Evolutionary conservation across 805 yeast species (phyloP).

Genomic region (Candida pseudofarinosa): DNA sequence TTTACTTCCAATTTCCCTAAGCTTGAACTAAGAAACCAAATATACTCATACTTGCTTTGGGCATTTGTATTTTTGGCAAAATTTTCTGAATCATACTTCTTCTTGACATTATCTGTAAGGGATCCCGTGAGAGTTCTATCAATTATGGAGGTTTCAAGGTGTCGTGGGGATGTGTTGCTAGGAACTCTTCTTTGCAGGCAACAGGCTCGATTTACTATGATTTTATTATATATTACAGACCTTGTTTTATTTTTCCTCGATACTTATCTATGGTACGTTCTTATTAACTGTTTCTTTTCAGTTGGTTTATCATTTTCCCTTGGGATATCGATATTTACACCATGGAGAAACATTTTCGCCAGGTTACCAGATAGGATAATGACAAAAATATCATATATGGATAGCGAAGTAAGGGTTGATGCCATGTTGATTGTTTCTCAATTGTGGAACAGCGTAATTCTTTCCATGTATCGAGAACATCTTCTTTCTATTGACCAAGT

Average conservation of each 20-base stretch:
- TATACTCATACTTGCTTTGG: conserved; percentile 27
- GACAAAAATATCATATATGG: conserved; percentile 19
- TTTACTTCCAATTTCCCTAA: conserved; percentile 25
- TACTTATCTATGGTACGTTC: conserved; percentile 38
- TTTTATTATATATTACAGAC: conserved; percentile 22
- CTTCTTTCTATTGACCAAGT: conserved; percentile 40
- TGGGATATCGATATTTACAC: conserved; percentile 33
- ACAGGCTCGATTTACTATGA: conserved; percentile 24
- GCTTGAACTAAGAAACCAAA: conserved; percentile 16
- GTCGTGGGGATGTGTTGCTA: conserved; percentile 24
- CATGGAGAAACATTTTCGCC: conserved; percentile 34
- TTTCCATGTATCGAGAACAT: conserved; percentile 36
- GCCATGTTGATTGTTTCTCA: conserved; percentile 16
- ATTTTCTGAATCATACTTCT: conserved; percentile 33
- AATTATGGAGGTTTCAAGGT: conserved; percentile 22
- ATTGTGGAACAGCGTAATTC: conserved; percentile 25
- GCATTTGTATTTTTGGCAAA: conserved; percentile 28
- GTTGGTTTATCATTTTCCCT: conserved; percentile 26
- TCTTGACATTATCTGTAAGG: conserved; percentile 30
- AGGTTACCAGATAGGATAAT: conserved; percentile 33
- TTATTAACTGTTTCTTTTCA: conserved; percentile 33
- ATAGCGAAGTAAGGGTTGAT: conserved; percentile 7
- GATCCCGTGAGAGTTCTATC: conserved; percentile 31
- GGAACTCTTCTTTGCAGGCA: conserved; percentile 21
- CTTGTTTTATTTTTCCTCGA: conserved; percentile 34